Evolutionary conservation across 768 basidiomycete genomes (phyloP).

Genomic region (Amanita muscaria): DNA sequence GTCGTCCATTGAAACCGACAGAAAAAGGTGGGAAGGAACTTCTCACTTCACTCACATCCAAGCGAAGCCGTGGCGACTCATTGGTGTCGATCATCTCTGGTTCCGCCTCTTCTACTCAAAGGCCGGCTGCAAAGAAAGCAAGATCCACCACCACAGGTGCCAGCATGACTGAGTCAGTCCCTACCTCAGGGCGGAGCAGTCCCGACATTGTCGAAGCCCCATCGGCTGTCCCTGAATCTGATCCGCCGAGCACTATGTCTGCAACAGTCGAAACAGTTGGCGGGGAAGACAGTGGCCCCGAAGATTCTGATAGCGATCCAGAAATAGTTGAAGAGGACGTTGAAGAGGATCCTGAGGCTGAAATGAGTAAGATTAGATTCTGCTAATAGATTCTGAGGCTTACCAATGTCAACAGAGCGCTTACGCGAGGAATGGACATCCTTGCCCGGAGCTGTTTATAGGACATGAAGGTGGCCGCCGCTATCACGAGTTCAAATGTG

Average conservation of each 20-base stretch:
- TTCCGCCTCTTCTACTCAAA: background rate
- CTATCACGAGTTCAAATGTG: background rate
- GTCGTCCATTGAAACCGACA: background rate
- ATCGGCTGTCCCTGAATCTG: background rate
- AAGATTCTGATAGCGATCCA: background rate
- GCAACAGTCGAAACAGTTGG: background rate
- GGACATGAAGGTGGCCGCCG: background rate
- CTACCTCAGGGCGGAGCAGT: background rate
- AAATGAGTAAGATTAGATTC: background rate
- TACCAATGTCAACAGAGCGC: background rate
- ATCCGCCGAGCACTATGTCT: background rate
- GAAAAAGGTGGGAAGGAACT: conserved; percentile 1
- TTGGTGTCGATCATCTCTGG: background rate
- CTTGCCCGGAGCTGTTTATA: background rate
- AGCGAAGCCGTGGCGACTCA: background rate
- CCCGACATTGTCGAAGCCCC: background rate
- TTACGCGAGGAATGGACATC: background rate
- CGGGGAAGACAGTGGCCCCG: background rate
- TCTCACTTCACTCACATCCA: background rate
- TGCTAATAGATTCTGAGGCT: background rate
- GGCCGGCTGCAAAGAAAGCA: background rate
- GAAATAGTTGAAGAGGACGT: conserved; percentile 1
- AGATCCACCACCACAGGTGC: background rate
- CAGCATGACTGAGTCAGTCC: background rate
- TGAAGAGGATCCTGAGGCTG: background rate